A percentile compares a stretch with the other conserved stretches of the same genome.
Conservation (phyloP, 345 rosid genomes). For the Melastoma malabathricum region DNA sequence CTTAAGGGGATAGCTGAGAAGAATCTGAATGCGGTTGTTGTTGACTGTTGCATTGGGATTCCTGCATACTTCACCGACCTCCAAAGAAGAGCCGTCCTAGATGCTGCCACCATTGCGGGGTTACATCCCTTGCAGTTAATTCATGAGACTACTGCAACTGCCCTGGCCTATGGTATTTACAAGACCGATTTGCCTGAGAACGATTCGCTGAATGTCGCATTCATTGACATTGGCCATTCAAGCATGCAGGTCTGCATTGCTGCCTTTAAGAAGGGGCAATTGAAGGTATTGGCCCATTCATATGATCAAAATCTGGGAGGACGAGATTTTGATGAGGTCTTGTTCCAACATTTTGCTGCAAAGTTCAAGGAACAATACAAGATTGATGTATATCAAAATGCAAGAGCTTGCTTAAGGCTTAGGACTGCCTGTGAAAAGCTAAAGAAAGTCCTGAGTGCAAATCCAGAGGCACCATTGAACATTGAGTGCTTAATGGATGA, state of each 20-base stretch:
- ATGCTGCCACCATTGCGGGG: constrained; percentile 94
- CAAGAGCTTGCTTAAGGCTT: constrained; percentile 74
- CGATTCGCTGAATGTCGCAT: constrained; percentile 76
- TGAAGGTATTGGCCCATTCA: constrained; percentile 63
- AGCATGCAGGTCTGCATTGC: constrained; percentile 97
- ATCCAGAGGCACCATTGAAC: constrained; percentile 76
- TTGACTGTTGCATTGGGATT: constrained; percentile 93
- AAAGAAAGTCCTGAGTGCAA: constrained; percentile 93
- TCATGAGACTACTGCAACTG: constrained; percentile 92
- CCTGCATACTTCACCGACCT: constrained; percentile 91
- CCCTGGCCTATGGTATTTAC: constrained; percentile 92
- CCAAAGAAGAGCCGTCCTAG: constrained; percentile 84
- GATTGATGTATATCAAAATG: constrained; percentile 81
- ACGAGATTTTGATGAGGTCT: constrained; percentile 85
- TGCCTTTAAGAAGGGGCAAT: constrained; percentile 77
- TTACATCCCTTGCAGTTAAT: constrained; percentile 72
- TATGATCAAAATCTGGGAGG: constrained; percentile 82
- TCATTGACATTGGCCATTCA: constrained; percentile 84
- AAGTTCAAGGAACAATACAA: constrained; percentile 84
- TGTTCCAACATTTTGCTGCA: constrained; percentile 64
- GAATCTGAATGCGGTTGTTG: constrained; percentile 77
- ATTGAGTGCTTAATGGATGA: constrained; percentile 96
- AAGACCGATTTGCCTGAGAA: constrained; percentile 89
- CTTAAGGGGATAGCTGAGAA: constrained; percentile 80
- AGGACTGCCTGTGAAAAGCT: constrained; percentile 81